These are phyloP conservation scores for Amphichorda felina DNA, from an alignment of 2,329 filamentous ascomycete species.

Conservation along the genomic window DNA sequence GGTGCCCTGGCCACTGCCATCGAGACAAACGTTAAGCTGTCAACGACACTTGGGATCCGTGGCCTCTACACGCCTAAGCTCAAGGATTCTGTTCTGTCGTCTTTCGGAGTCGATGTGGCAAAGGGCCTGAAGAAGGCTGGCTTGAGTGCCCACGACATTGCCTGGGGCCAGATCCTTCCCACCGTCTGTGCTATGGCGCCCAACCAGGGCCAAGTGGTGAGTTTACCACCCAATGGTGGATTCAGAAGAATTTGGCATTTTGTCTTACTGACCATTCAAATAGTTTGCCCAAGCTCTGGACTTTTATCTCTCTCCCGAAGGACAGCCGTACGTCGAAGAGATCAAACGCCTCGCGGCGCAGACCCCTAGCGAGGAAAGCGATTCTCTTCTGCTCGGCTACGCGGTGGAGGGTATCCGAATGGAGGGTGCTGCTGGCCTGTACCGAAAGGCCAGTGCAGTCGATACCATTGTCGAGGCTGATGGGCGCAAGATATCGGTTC, in stretches of 20 bases:
- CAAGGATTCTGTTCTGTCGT: slow-evolving; percentile 42
- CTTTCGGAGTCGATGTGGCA: slow-evolving; percentile 55
- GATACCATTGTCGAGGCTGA: slow-evolving; percentile 39
- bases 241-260: not conserved
- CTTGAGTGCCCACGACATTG: slow-evolving; percentile 51
- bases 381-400: slow-evolving; percentile 56
- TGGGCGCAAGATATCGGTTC: slow-evolving; percentile 34
- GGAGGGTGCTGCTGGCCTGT: slow-evolving; percentile 48
- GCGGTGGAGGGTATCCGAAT: slow-evolving; percentile 62
- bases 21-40: slow-evolving; percentile 52
- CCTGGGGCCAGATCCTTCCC: slow-evolving; percentile 60
- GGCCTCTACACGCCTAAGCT: slow-evolving; percentile 38
- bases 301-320: slow-evolving; percentile 52
- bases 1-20: slow-evolving; percentile 48
- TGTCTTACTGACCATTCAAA: slow-evolving; percentile 8
- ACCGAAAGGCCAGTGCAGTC: slow-evolving; percentile 37
- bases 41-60: slow-evolving; percentile 21
- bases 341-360: slow-evolving; percentile 47
- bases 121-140: slow-evolving; percentile 53
- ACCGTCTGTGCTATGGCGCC: slow-evolving; percentile 56
- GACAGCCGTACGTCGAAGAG: slow-evolving; percentile 42
- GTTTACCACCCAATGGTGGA: slow-evolving; percentile 11
- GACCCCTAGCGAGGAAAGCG: slow-evolving; percentile 41
- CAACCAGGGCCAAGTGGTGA: slow-evolving; percentile 55
- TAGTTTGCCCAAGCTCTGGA: slow-evolving; percentile 63